Conservation (phyloP, 805 yeast species). For the Metschnikowia anglica region DNA sequence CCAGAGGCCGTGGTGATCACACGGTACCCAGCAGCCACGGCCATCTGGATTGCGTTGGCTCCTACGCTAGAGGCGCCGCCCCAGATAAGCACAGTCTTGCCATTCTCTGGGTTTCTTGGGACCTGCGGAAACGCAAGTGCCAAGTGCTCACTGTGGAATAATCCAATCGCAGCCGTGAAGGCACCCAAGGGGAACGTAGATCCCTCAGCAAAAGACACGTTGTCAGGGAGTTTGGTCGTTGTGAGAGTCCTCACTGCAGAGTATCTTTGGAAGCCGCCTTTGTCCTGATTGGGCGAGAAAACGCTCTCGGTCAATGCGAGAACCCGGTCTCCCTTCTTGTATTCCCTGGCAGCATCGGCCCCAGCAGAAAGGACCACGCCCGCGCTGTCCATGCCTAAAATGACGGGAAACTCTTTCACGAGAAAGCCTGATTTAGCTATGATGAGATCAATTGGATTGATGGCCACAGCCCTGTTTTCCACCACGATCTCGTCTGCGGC, state of each 20-base stretch:
- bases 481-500: conserved; percentile 11
- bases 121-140: conserved; percentile 7
- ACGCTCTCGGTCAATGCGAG: conserved; percentile 13
- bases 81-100: conserved; percentile 14
- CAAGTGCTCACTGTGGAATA: conserved; percentile 10
- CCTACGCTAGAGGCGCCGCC: conserved; percentile 17
- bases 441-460: conserved; percentile 12
- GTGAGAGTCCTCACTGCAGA: conserved; percentile 10
- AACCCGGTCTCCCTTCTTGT: conserved; percentile 12
- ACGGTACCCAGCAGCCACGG: conserved; percentile 13
- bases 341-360: conserved; percentile 1
- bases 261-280: conserved; percentile 15
- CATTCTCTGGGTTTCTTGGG: not conserved
- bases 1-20: conserved; percentile 14
- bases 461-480: conserved; percentile 11
- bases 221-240: conserved; percentile 6
- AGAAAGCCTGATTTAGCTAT: conserved; percentile 10
- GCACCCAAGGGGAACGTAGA: conserved; percentile 11
- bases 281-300: conserved; percentile 13
- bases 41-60: conserved; percentile 14
- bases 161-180: conserved; percentile 10
- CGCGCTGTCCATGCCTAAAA: conserved; percentile 14
- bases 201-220: conserved; percentile 11
- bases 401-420: conserved; percentile 10
- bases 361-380: conserved; percentile 12